A percentile compares a stretch with the other conserved stretches of the same genome.
Conservation (phyloP, 2,329 filamentous ascomycete genomes). For the Fusarium sulawesiense region DNA sequence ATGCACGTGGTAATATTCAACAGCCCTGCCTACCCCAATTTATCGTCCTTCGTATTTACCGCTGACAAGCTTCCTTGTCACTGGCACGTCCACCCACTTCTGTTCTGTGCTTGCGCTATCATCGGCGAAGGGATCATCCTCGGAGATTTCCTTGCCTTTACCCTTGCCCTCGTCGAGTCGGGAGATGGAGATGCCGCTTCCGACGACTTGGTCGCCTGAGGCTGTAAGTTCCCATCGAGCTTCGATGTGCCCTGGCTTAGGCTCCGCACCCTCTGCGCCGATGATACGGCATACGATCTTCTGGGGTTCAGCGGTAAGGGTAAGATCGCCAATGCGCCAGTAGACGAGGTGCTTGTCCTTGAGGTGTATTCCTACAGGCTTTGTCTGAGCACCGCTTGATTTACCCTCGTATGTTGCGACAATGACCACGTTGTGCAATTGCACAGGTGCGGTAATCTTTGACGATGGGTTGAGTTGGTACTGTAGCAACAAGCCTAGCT, state of each 20-base stretch:
- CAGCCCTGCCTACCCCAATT: background rate
- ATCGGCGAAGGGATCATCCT: conserved; percentile 77
- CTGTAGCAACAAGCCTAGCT: conserved; percentile 85
- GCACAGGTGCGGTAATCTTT: conserved; percentile 56
- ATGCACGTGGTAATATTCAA: conserved; percentile 29
- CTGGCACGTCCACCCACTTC: conserved; percentile 75
- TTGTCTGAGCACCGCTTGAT: conserved; percentile 77
- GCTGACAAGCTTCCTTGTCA: conserved; percentile 74
- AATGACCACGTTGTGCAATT: conserved; percentile 77
- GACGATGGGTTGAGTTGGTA: conserved; percentile 84
- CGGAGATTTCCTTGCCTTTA: conserved; percentile 63
- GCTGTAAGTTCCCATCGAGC: conserved; percentile 77
- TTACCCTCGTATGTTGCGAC: conserved; percentile 77
- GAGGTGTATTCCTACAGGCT: conserved; percentile 81
- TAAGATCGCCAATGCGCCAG: conserved; percentile 84
- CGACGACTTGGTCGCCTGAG: conserved; percentile 56
- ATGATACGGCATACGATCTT: conserved; percentile 87
- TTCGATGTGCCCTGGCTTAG: conserved; percentile 81
- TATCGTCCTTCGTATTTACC: conserved; percentile 76
- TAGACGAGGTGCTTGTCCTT: conserved; percentile 82
- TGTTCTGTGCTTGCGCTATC: conserved; percentile 48
- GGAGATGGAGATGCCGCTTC: conserved; percentile 74
- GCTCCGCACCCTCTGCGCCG: conserved; percentile 75
- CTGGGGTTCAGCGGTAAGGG: conserved; percentile 71
- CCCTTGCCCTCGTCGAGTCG: conserved; percentile 61